Evolutionary conservation across 495 filamentous ascomycete species (phyloP).

Genomic region (Delitschia confertaspora): DNA sequence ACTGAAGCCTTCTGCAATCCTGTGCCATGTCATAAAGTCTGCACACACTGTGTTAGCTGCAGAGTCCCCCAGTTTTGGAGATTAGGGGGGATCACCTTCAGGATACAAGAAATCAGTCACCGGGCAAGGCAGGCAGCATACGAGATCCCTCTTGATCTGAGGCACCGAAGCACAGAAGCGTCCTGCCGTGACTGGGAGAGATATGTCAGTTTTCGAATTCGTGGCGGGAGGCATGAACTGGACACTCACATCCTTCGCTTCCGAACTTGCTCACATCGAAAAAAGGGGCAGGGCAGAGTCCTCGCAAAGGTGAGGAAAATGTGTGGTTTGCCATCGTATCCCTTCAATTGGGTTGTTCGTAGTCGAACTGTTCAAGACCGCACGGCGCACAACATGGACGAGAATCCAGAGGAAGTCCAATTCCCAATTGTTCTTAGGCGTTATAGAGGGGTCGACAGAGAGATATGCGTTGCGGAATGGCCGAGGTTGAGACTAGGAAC

Average conservation of each 20-base stretch:
- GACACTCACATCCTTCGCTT: conserved; percentile 55
- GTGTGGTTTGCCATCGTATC: conserved; percentile 23
- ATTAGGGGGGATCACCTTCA: conserved; percentile 44
- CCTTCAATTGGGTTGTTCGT: background rate
- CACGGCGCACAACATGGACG: conserved; percentile 4
- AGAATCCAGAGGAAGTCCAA: background rate
- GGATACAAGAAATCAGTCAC: conserved; percentile 76
- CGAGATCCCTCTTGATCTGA: conserved; percentile 36
- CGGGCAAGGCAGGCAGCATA: conserved; percentile 89
- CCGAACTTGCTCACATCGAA: conserved; percentile 52
- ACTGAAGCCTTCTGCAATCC: conserved; percentile 67
- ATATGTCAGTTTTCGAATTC: conserved; percentile 26
- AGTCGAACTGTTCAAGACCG: conserved; percentile 2
- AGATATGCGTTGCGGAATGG: background rate
- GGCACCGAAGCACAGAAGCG: conserved; percentile 51
- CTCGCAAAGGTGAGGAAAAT: conserved; percentile 29
- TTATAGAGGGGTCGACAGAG: background rate
- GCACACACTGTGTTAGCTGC: conserved; percentile 17
- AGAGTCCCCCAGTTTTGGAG: background rate
- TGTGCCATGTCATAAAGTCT: conserved; percentile 57
- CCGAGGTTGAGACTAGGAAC: background rate
- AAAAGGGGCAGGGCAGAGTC: conserved; percentile 57
- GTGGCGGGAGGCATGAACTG: conserved; percentile 15
- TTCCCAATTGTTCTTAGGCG: background rate
- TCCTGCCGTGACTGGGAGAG: conserved; percentile 53